A percentile compares a stretch with the other conserved stretches of the same genome.
Conservation (phyloP, 768 basidiomycete genomes). For the Agaricus bisporus region DNA sequence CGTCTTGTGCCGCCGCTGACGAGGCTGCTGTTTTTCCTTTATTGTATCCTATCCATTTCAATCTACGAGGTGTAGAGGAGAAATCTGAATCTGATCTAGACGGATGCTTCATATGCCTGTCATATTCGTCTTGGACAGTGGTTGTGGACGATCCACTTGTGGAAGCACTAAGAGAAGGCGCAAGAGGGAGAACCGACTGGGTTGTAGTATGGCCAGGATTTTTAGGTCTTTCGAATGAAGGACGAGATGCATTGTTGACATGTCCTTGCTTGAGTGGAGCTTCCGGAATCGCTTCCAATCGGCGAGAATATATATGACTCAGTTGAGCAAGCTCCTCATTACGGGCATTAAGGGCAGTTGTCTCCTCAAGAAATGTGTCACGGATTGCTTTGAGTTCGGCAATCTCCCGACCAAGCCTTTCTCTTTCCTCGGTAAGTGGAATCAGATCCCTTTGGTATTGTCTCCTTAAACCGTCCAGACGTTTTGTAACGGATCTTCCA, state of each 20-base stretch:
- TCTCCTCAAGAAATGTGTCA: constrained; percentile 87
- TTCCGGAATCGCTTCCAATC: constrained; percentile 55
- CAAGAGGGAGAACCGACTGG: constrained; percentile 23
- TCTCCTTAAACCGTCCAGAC: constrained; percentile 80
- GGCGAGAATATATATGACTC: constrained; percentile 74
- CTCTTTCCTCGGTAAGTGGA: constrained; percentile 77
- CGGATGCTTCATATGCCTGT: constrained; percentile 26
- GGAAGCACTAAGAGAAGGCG: constrained; percentile 37
- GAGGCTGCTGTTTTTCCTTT: constrained; percentile 42
- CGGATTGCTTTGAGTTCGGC: constrained; percentile 80
- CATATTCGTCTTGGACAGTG: constrained; percentile 42
- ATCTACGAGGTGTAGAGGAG: constrained; percentile 47
- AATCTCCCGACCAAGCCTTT: constrained; percentile 74
- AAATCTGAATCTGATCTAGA: constrained; percentile 42
- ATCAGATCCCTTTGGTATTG: constrained; percentile 86
- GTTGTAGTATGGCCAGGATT: constrained; percentile 20
- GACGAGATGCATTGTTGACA: constrained; percentile 9
- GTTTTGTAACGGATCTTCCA: constrained; percentile 71
- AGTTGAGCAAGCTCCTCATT: constrained; percentile 93
- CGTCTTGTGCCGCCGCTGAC: constrained; percentile 16
- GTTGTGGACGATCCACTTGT: constrained; percentile 39
- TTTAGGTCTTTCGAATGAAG: constrained; percentile 23
- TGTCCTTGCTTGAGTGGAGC: constrained; percentile 23
- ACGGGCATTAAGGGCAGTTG: constrained; percentile 80
- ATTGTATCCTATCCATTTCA: constrained; percentile 67